A percentile compares a stretch with the other conserved stretches of the same genome.
These are phyloP conservation scores for Ettlia oleoabundans DNA, from an alignment of 139 green algal species.

Conservation along the genomic window DNA sequence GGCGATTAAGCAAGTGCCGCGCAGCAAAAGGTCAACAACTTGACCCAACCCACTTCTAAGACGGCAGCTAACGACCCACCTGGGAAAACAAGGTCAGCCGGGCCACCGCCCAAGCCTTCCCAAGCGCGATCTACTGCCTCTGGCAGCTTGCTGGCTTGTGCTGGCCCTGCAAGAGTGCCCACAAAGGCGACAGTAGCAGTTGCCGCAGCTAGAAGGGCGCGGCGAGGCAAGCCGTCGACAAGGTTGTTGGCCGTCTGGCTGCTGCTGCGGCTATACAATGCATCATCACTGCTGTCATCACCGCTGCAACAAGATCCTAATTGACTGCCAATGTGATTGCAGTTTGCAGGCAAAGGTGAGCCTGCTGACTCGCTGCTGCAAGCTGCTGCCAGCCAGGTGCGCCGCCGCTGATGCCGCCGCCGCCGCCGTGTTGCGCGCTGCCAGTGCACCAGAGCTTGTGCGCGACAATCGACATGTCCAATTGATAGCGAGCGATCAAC, in stretches of 20 bases:
- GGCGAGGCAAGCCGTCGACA: neutral
- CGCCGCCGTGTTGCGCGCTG: too few species aligned
- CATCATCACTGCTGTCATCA: too few species aligned
- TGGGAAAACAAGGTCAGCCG: conserved; percentile 64
- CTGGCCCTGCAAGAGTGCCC: neutral
- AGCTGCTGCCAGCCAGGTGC: too few species aligned
- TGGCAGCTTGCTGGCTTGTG: conserved; percentile 46
- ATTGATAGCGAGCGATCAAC: too few species aligned
- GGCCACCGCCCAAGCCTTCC: conserved; percentile 65
- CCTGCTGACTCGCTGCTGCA: too few species aligned
- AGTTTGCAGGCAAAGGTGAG: too few species aligned
- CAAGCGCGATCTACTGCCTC: conserved; percentile 55
- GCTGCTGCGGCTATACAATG: neutral
- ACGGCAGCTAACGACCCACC: neutral
- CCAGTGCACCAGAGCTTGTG: too few species aligned
- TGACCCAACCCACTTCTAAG: neutral
- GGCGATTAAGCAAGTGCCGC: too few species aligned
- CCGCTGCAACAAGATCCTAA: too few species aligned
- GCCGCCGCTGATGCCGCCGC: too few species aligned
- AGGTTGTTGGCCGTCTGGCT: neutral
- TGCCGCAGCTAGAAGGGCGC: neutral
- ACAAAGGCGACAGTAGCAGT: neutral
- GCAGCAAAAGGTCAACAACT: neutral
- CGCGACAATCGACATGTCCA: too few species aligned
- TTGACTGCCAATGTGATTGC: too few species aligned